phyloP scores from a whole-genome alignment of 2,329 filamentous ascomycete genomes.

The Nemania diffusa region DNA sequence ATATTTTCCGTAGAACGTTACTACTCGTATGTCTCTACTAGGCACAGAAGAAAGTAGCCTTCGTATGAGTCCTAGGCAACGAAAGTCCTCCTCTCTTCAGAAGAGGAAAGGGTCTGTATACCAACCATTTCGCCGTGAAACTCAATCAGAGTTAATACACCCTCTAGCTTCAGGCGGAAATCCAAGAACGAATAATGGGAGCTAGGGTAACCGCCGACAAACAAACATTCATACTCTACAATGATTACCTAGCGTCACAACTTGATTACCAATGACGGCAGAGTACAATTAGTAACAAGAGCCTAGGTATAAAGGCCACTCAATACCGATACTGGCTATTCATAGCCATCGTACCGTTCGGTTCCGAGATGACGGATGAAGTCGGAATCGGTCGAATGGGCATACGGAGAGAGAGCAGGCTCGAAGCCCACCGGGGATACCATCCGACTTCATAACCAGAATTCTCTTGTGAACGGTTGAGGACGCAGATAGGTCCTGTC shows the following conservation, averaged over 20 bases:
- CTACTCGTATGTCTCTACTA: neutral
- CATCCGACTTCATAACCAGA: slow-evolving; percentile 4
- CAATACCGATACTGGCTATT: neutral
- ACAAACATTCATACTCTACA: neutral
- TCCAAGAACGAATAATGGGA: neutral
- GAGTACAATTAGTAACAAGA: neutral
- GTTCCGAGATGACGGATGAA: neutral
- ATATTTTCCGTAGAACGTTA: neutral
- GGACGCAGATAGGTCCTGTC: slow-evolving; percentile 1
- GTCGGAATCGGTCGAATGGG: neutral
- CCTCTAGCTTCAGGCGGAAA: neutral
- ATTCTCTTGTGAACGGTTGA: neutral
- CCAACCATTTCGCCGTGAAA: neutral
- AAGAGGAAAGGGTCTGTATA: neutral
- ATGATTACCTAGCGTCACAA: neutral
- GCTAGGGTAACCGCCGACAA: neutral
- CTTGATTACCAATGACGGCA: neutral
- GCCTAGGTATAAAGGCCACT: neutral
- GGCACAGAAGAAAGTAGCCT: neutral
- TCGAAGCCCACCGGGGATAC: neutral
- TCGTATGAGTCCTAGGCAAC: neutral
- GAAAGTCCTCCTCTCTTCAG: neutral
- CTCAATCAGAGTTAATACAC: neutral
- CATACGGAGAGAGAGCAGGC: neutral
- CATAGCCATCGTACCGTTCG: neutral